Conservation (phyloP, 371 early-diverging fungal species). For the Neoconidiobolus thromboides region DNA sequence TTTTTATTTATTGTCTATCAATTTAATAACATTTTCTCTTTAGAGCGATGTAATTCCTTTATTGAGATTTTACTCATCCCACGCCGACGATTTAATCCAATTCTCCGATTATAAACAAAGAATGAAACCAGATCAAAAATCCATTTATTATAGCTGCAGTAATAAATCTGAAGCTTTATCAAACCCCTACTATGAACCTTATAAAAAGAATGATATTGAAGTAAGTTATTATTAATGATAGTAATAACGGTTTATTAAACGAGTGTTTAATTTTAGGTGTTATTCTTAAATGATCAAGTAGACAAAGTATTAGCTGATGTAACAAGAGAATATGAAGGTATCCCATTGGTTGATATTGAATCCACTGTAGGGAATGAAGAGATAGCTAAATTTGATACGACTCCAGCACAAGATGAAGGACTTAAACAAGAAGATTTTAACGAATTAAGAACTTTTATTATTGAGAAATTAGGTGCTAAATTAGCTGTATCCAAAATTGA, state of each 20-base stretch:
- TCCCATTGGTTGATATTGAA: constrained; percentile 42
- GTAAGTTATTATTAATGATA: neutral
- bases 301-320: constrained; percentile 83
- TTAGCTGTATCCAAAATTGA: constrained; percentile 51
- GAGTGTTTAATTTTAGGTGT: constrained; percentile 21
- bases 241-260: neutral
- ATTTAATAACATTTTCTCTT: neutral
- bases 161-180: constrained; percentile 52
- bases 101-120: constrained; percentile 75
- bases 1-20: neutral
- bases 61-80: constrained; percentile 65
- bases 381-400: constrained; percentile 3
- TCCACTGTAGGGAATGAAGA: constrained; percentile 14
- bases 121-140: constrained; percentile 74
- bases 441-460: constrained; percentile 44
- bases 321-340: constrained; percentile 49
- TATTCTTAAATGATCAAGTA: constrained; percentile 62
- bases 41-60: constrained; percentile 50
- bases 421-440: constrained; percentile 32
- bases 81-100: constrained; percentile 39
- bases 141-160: constrained; percentile 83
- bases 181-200: constrained; percentile 78
- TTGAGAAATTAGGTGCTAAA: constrained; percentile 31
- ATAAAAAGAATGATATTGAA: constrained; percentile 46
- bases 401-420: neutral